Evolutionary conservation across 352 stramenopile species (phyloP), one percentile per base, ranked within the genome.

Genomic region (Pythium dissimile): DNA sequence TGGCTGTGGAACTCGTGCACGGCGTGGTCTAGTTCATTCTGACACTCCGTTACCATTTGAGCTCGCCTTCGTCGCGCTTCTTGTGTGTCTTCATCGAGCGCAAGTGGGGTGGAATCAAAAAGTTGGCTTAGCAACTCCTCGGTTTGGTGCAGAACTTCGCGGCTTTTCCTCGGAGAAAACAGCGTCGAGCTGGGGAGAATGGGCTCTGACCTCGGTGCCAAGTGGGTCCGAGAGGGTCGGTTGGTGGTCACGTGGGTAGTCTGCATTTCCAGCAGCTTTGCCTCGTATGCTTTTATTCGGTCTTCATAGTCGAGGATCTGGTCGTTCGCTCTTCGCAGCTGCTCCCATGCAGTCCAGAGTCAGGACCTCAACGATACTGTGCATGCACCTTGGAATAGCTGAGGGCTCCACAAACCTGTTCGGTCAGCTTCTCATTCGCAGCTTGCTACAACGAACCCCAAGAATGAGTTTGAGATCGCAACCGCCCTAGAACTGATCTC

Each of bases 1-100:
- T 88, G 67, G 35, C 70, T 64, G 26, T 83, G 70, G 59, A 89
- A 91, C 62, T 91, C 78, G 41, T 70, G 64, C 44, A 89, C 71
- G 0, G 76, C 79, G 38, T 61, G 62, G 51, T 82, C 60, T 0
- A 89, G 62, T 47, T 91, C 76, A 41, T 71, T 74, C 54, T 88
- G 67, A 27, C 80, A 91, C 34, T 77, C 76, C 35, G 71, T 57
- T 23, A 88, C 79, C 70, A 91, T 85, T 54, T 77, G 51, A 2
- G 74, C 82, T 28, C 69, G 67, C 23, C 76, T 63, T 23, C 73
- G 71, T 31, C 88, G 71, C 13, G 71, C 67, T 39, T 80, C 75
- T 18, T 16, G 20, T 13, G 35, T 60, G 11, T 63, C 49, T 24
- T 62, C 56, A 21, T 63, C 56, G 0, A 65, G 34, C 9, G 44